phyloP scores from a whole-genome alignment of 2,329 filamentous ascomycete genomes.

The Ceratocystis lukuohia region DNA sequence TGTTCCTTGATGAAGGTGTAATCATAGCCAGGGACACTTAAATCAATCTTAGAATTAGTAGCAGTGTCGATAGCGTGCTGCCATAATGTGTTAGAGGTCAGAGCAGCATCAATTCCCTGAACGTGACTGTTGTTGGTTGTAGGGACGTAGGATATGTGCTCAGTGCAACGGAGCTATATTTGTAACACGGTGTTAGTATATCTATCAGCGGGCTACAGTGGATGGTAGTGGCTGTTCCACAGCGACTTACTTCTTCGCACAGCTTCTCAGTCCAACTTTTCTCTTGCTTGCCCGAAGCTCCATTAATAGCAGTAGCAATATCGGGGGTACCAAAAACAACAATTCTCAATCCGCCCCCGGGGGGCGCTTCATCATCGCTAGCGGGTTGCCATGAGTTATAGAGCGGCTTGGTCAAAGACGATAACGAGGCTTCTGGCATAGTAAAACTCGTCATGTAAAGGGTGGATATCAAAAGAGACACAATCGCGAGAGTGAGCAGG shows the following conservation, averaged over 20 bases:
- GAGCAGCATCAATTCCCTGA: constrained; percentile 27
- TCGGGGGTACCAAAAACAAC: constrained; percentile 40
- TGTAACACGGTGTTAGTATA: neutral
- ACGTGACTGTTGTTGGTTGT: constrained; percentile 27
- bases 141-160: constrained; percentile 36
- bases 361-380: constrained; percentile 21
- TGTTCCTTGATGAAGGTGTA: constrained; percentile 32
- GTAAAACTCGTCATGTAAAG: constrained; percentile 21
- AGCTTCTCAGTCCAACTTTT: constrained; percentile 37
- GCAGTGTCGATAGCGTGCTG: constrained; percentile 29
- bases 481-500: constrained; percentile 24
- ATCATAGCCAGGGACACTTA: constrained; percentile 29
- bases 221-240: neutral
- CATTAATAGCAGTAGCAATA: constrained; percentile 29
- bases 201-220: neutral
- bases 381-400: constrained; percentile 23
- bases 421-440: constrained; percentile 9
- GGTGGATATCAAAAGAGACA: constrained; percentile 24
- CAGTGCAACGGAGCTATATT: constrained; percentile 34
- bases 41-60: constrained; percentile 24
- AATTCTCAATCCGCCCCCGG: constrained; percentile 32
- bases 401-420: constrained; percentile 18
- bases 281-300: constrained; percentile 21
- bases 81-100: constrained; percentile 41
- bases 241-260: constrained; percentile 33